Base-by-base conservation (phyloP, 257 asterid genomes). In the Scutellaria baicalensis region DNA sequence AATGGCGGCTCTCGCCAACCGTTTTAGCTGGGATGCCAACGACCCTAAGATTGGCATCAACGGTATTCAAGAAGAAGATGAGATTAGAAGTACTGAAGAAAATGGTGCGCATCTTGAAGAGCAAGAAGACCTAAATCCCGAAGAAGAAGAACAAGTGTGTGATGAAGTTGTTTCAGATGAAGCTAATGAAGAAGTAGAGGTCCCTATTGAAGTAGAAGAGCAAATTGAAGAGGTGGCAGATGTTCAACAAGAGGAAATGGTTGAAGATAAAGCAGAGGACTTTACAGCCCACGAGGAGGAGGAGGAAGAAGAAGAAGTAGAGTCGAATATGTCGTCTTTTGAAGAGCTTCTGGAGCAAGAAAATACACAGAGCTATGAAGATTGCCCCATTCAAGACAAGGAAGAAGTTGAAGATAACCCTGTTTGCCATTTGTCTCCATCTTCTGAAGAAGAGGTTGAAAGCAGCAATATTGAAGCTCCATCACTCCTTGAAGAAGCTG, bases 1-100 rank as follows among this genome's bases (percentile, higher is more conserved):
- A 77, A 87, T 94, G 89, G 97, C 97, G 3, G 77, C 84, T 72
- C 90, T 94, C 8, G 75, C 90, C 0, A 83, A 77, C 75, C 74
- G 89, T 1, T 84, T 81, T 21, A 73, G 75, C 61, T 91, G 88
- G 86, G 92, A 89, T 61, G 74, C 66, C 54, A 40, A n/a, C n/a
- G n/a, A n/a, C n/a, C n/a, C n/a, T n/a, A n/a, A 63, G 2, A 51
- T 27, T 27, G 33, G n/a, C n/a, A 27, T 27, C 33, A 39, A 17
- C 6, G 73, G 59, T 2, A 68, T 63, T 12, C 79, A 76, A 1
- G 80, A 56, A 11, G 36, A 14, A 4, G 66, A 54, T 8, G 40
- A 8, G 0, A 10, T 40, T 40, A 40, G 3, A n/a, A n/a, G n/a
- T n/a, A n/a, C 13, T 47, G 65, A 64, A 6, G 74, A 67, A 10